These are phyloP conservation scores for Russula ochroleuca DNA, from an alignment of 768 basidiomycete species.

Conservation along the genomic window DNA sequence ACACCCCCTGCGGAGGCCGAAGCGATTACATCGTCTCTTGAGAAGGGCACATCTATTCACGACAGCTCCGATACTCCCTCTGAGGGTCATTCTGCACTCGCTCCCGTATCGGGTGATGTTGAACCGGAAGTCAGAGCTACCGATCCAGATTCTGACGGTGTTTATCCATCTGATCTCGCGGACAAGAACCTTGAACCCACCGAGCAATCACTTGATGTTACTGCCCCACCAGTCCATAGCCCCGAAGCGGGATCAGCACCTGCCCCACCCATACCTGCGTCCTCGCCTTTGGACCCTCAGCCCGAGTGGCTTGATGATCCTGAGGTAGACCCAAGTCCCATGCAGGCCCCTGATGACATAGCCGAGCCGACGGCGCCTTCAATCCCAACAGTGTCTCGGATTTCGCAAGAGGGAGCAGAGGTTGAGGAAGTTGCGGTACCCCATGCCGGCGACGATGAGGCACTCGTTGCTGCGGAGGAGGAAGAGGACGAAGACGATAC, in stretches of 20 bases:
- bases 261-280: neutral
- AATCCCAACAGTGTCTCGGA: neutral
- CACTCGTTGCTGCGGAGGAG: conserved; percentile 26
- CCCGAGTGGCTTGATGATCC: conserved; percentile 10
- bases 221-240: neutral
- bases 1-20: conserved; percentile 5
- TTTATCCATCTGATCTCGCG: neutral
- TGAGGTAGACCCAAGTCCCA: conserved; percentile 1
- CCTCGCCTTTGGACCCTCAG: conserved; percentile 13
- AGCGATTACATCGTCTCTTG: neutral
- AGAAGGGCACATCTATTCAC: neutral
- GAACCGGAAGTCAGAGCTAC: conserved; percentile 5
- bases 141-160: neutral
- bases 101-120: neutral
- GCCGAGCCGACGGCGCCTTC: neutral
- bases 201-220: neutral
- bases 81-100: conserved; percentile 3
- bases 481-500: conserved; percentile 51
- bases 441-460: conserved; percentile 12
- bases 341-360: neutral
- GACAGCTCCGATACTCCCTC: neutral
- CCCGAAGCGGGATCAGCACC: neutral
- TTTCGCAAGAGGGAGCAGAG: neutral
- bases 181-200: neutral
- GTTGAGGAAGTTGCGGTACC: neutral